Evolutionary conservation across 306 rosid genomes (phyloP).

Genomic region (Cucurbita maxima): DNA sequence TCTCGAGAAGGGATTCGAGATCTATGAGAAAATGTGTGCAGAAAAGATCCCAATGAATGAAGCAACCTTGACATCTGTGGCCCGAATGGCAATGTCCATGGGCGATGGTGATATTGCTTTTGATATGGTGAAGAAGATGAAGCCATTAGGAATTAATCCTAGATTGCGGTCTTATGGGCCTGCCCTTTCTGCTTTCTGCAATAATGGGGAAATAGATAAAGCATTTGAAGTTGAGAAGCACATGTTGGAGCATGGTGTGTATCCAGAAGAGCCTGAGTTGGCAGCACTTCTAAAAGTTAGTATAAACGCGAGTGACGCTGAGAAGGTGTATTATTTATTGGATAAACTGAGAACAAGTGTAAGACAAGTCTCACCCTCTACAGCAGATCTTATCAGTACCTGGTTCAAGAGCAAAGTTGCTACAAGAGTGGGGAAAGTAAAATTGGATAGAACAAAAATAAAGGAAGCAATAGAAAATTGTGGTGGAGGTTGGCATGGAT

Average conservation of each 20-base stretch:
- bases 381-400: constrained; percentile 42
- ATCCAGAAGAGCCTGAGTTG: constrained; percentile 85
- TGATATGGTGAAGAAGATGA: constrained; percentile 82
- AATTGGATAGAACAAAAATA: constrained; percentile 42
- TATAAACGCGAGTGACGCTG: constrained; percentile 32
- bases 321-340: constrained; percentile 70
- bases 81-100: constrained; percentile 90
- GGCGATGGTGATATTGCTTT: constrained; percentile 81
- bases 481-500: constrained; percentile 99
- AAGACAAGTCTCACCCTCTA: constrained; percentile 44
- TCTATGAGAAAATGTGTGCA: constrained; percentile 50
- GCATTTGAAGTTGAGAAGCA: constrained; percentile 77
- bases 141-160: constrained; percentile 60
- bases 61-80: constrained; percentile 86
- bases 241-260: constrained; percentile 72
- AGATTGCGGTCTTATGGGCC: constrained; percentile 76
- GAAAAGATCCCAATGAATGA: constrained; percentile 60
- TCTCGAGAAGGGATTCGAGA: constrained; percentile 53
- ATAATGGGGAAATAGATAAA: constrained; percentile 48
- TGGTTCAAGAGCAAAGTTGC: constrained; percentile 71
- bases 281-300: constrained; percentile 61
- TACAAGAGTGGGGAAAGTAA: constrained; percentile 57
- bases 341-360: constrained; percentile 56
- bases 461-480: constrained; percentile 48
- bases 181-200: constrained; percentile 55